Evolutionary conservation across 352 stramenopile genomes (phyloP).

Genomic region (Phytophthora citrophthora): DNA sequence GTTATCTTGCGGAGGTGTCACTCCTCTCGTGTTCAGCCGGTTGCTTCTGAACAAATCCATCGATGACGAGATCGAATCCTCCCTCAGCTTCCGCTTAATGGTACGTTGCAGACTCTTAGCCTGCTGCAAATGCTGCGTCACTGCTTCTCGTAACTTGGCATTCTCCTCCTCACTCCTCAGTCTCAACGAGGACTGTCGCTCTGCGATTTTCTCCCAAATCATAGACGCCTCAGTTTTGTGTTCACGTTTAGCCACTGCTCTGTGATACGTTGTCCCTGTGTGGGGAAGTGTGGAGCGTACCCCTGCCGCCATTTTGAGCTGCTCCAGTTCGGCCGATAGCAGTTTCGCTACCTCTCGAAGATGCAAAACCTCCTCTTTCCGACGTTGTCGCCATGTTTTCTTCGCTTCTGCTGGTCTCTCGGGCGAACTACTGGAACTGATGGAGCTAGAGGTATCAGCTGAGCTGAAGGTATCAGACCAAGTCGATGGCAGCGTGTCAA

Average conservation of each 20-base stretch:
- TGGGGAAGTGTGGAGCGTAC: conserved; percentile 26
- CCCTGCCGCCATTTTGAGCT: conserved; percentile 22
- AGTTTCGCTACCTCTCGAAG: conserved; percentile 30
- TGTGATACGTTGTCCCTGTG: not conserved
- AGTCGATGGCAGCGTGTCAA: conserved; percentile 1
- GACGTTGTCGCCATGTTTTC: conserved; percentile 35
- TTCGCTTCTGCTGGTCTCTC: not conserved
- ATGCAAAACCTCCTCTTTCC: conserved; percentile 29
- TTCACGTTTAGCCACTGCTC: not conserved
- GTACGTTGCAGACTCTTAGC: conserved; percentile 26
- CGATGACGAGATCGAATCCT: conserved; percentile 15
- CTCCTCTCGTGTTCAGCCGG: conserved; percentile 17
- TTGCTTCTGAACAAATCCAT: conserved; percentile 12
- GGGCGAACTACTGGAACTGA: not conserved
- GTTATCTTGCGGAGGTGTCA: conserved; percentile 24
- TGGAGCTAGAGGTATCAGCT: conserved; percentile 4
- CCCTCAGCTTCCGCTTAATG: conserved; percentile 24
- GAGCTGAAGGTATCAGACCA: no score
- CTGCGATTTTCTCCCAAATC: conserved; percentile 32
- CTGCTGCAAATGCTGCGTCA: conserved; percentile 23
- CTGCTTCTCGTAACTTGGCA: conserved; percentile 8
- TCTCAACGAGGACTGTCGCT: conserved; percentile 19
- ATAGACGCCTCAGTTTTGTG: conserved; percentile 18
- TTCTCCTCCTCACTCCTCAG: conserved; percentile 26
- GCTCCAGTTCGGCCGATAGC: conserved; percentile 18